These are phyloP conservation scores for Talaromyces sp. DNA, from an alignment of 2,329 filamentous ascomycete genomes.

Conservation along the genomic window DNA sequence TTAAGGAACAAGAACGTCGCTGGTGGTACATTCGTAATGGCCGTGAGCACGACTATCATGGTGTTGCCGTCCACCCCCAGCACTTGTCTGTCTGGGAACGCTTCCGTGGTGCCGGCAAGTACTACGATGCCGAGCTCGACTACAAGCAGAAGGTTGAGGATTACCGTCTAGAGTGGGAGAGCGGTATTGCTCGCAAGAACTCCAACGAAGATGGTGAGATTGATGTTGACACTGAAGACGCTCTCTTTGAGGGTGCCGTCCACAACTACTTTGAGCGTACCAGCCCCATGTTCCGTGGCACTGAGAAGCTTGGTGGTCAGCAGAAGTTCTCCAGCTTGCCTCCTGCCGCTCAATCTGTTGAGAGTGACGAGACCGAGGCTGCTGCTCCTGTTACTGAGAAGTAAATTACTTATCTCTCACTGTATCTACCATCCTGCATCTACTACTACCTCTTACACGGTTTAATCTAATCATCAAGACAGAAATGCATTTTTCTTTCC, in stretches of 20 bases:
- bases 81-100: slow-evolving; percentile 90
- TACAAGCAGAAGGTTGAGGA: slow-evolving; percentile 81
- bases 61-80: slow-evolving; percentile 83
- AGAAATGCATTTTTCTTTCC: not conserved
- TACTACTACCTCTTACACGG: not conserved
- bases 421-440: not conserved
- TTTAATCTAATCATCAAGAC: slow-evolving; percentile 2
- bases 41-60: slow-evolving; percentile 79
- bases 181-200: slow-evolving; percentile 45
- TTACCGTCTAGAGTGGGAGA: slow-evolving; percentile 62
- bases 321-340: slow-evolving; percentile 33
- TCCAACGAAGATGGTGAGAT: slow-evolving; percentile 48
- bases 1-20: slow-evolving; percentile 94
- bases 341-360: slow-evolving; percentile 27
- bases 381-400: slow-evolving; percentile 1
- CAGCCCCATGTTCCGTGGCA: slow-evolving; percentile 41
- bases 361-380: slow-evolving; percentile 13
- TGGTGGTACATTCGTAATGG: slow-evolving; percentile 83
- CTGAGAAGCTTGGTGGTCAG: slow-evolving; percentile 28
- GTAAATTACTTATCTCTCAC: not conserved
- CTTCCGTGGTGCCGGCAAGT: slow-evolving; percentile 69
- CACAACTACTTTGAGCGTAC: slow-evolving; percentile 55
- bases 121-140: slow-evolving; percentile 79
- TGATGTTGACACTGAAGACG: slow-evolving; percentile 43
- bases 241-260: slow-evolving; percentile 49